Evolutionary conservation across 2,329 filamentous ascomycete species (phyloP), one percentile per base, ranked within the genome.

Genomic region (Endoconidiophora laricicola): DNA sequence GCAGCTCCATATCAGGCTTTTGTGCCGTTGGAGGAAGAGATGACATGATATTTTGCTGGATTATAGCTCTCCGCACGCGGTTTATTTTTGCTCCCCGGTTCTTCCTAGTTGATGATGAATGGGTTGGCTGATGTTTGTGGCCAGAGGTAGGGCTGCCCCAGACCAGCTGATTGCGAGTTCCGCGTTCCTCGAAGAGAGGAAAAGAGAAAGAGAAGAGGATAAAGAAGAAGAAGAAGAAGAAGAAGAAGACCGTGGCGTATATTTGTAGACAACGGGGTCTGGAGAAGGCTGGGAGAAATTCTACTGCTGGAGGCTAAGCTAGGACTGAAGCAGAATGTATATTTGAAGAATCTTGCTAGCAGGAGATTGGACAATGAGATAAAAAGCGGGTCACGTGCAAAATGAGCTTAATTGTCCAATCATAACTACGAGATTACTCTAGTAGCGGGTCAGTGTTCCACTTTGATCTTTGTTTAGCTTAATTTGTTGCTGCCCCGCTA

Each of bases 121-220:
- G 44, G 39, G 41, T 20, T 20, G 23, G 33, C 37, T 29, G 42
- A 37, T 26, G 43, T 33, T 24, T 16, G 26, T 18, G 44, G 49
- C 24, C 22, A 24, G 37, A 26, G 46, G 20, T 43, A 44, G 39
- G 46, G 39, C 43, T 49, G 46, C 45, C 44, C 45, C 52, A 50
- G 52, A 41, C 44, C 47, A 47, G 47, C 52, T 53, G 47, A 46
- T 44, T 42, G 44, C 44, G 33, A 41, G 37, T 44, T 47, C 52
- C 44, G 33, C 29, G 37, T 44, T 47, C 52, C 52, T 53, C 52
- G 36, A 52, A 44, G 26, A 42, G 37, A 40, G n/a, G 38, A 47
- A 46, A 46, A 38, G 22, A 29, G 18, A 51, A 46, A 18, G 24
- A 38, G 36, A 38, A 37, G 16, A 37, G 44, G 22, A 24, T 37